These are phyloP conservation scores for Talaromyces sp. DNA, from an alignment of 2,329 filamentous ascomycete species.

Conservation along the genomic window DNA sequence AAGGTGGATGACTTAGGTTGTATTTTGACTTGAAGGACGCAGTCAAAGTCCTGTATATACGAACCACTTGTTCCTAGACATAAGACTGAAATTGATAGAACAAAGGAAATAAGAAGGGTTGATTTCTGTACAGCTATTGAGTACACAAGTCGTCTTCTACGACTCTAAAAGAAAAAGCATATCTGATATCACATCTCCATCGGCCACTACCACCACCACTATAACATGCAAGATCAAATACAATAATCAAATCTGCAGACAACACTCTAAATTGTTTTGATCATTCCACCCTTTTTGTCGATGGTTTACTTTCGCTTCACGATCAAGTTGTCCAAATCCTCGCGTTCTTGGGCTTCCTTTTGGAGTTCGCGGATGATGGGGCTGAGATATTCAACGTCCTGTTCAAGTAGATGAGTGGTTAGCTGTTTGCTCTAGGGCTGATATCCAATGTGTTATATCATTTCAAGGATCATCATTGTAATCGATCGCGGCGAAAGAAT, in stretches of 20 bases:
- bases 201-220: constrained; percentile 15
- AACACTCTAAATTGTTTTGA: neutral
- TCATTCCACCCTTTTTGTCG: neutral
- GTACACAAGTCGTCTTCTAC: constrained; percentile 26
- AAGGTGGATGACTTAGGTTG: neutral
- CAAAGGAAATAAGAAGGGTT: constrained; percentile 22
- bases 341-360: constrained; percentile 60
- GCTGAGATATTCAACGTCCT: constrained; percentile 64
- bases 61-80: too few relatives aligned
- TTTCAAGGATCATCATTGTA: neutral
- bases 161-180: neutral
- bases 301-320: constrained; percentile 44
- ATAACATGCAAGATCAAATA: neutral
- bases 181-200: constrained; percentile 3
- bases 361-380: constrained; percentile 66
- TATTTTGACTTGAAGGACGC: neutral
- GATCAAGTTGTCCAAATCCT: constrained; percentile 63
- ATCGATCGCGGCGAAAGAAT: neutral
- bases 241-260: constrained; percentile 5
- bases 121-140: constrained; percentile 40
- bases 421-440: neutral
- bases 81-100: constrained; percentile 8
- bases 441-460: neutral
- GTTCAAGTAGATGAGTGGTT: constrained; percentile 15
- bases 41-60: neutral